phyloP scores from a whole-genome alignment of 2,329 filamentous ascomycete species.

The Paradendryphiella salina region DNA sequence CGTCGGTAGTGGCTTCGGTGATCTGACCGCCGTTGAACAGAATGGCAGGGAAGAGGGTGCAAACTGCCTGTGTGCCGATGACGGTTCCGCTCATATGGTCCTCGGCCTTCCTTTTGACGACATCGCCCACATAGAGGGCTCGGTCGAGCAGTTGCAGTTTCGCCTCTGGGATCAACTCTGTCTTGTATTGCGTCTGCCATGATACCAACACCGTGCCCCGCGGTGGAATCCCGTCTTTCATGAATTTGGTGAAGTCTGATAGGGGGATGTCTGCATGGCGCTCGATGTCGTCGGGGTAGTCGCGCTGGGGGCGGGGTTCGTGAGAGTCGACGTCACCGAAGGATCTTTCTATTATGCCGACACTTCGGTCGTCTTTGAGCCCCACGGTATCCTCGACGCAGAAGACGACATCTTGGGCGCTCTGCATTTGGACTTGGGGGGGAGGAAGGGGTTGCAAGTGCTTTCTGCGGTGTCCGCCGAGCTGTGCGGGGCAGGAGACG shows the following conservation, averaged over 20 bases:
- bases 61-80: constrained; percentile 53
- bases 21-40: constrained; percentile 32
- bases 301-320: constrained; percentile 49
- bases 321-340: constrained; percentile 53
- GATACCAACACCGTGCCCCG: constrained; percentile 56
- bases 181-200: constrained; percentile 50
- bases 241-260: constrained; percentile 46
- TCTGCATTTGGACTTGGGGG: constrained; percentile 10
- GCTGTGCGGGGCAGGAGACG: constrained; percentile 9
- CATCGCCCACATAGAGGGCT: constrained; percentile 58
- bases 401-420: constrained; percentile 34
- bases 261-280: constrained; percentile 39
- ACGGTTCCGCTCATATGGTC: constrained; percentile 60
- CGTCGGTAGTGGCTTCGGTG: constrained; percentile 31
- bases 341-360: constrained; percentile 52
- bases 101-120: constrained; percentile 55
- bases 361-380: constrained; percentile 45
- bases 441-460: not conserved
- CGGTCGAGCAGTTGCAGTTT: constrained; percentile 58
- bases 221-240: constrained; percentile 54
- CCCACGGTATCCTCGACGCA: constrained; percentile 51
- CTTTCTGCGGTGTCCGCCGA: not conserved
- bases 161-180: constrained; percentile 48
- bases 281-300: constrained; percentile 46
- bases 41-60: constrained; percentile 49